A percentile compares a stretch with the other conserved stretches of the same genome.
Conservation (phyloP, 306 rosid species). For the Cucumis hystrix region DNA sequence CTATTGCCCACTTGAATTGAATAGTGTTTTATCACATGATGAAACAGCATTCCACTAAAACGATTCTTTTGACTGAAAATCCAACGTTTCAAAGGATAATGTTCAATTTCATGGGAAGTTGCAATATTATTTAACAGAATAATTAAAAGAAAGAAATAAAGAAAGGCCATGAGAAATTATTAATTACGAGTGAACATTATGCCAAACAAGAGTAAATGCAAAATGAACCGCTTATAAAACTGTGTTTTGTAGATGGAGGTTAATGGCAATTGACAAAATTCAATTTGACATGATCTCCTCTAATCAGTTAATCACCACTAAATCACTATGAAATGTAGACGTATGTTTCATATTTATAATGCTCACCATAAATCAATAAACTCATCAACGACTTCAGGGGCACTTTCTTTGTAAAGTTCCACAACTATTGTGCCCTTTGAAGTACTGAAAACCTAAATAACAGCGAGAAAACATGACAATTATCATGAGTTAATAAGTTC, state of each 20-base stretch:
- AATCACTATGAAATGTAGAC: neutral
- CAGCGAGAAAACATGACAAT: neutral
- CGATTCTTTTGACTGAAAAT: conserved; percentile 74
- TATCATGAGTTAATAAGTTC: neutral
- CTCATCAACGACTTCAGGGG: conserved; percentile 96
- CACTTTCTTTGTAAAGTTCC: conserved; percentile 69
- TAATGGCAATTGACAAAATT: neutral
- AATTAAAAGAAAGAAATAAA: neutral
- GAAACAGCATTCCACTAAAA: conserved; percentile 75
- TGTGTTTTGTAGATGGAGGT: neutral
- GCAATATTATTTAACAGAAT: neutral
- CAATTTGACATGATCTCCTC: neutral
- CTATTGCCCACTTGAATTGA: conserved; percentile 75
- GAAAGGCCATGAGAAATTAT: neutral
- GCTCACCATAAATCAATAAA: conserved; percentile 95
- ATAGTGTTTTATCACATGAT: conserved; percentile 66
- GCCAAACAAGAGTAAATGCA: neutral
- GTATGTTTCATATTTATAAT: neutral
- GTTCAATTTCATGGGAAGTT: neutral
- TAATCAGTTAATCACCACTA: neutral
- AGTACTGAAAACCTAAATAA: conserved; percentile 55
- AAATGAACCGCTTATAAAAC: neutral
- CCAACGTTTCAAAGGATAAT: neutral
- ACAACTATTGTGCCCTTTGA: conserved; percentile 67
- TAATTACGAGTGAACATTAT: neutral